These are phyloP conservation scores for Aurantiochytrium sp. DNA, from an alignment of 108 stramenopile genomes.

Conservation along the genomic window DNA sequence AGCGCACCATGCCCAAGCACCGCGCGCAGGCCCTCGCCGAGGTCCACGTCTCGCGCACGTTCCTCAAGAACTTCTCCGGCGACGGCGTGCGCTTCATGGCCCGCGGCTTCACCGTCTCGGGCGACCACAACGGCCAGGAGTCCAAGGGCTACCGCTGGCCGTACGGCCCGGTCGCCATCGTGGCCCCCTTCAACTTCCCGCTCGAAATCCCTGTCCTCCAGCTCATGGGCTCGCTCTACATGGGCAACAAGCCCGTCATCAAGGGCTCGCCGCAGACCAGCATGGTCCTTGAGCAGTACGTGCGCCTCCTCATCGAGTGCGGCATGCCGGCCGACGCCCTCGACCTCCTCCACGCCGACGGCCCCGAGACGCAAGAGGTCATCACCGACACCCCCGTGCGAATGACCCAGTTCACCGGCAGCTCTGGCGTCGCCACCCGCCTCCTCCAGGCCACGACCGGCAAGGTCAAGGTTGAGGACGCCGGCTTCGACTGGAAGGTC, in stretches of 20 bases:
- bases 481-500: slow-evolving; percentile 98
- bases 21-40: slow-evolving; percentile 85
- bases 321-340: slow-evolving; percentile 82
- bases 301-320: slow-evolving; percentile 76
- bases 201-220: slow-evolving; percentile 91
- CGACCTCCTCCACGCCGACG: slow-evolving; percentile 84
- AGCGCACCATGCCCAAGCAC: slow-evolving; percentile 86
- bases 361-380: slow-evolving; percentile 76
- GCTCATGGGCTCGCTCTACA: slow-evolving; percentile 91
- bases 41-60: slow-evolving; percentile 71
- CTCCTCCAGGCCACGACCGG: slow-evolving; percentile 74
- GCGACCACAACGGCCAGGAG: slow-evolving; percentile 92
- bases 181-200: slow-evolving; percentile 94
- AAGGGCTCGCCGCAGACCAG: slow-evolving; percentile 79
- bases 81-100: slow-evolving; percentile 88
- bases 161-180: slow-evolving; percentile 84
- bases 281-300: slow-evolving; percentile 88
- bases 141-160: slow-evolving; percentile 90
- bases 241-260: slow-evolving; percentile 93
- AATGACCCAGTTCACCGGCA: slow-evolving; percentile 92
- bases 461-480: slow-evolving; percentile 92
- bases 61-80: slow-evolving; percentile 80
- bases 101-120: slow-evolving; percentile 76
- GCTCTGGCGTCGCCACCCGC: slow-evolving; percentile 74
- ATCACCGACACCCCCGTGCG: slow-evolving; percentile 73